Evolutionary conservation across 768 basidiomycete genomes (phyloP).

Genomic region (Pisolithus microcarpus): DNA sequence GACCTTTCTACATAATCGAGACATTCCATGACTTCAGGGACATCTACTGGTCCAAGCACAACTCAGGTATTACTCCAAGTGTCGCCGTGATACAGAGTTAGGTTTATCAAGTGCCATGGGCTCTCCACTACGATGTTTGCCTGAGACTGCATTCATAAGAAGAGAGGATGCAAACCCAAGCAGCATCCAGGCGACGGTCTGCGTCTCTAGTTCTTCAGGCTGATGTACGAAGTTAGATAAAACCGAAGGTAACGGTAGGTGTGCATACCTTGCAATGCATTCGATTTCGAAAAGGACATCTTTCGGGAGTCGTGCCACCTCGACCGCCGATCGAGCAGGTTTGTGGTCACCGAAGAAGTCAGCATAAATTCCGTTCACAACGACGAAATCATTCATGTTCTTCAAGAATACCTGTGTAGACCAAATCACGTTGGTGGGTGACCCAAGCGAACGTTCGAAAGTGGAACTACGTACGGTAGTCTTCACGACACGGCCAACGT

Average conservation of each 20-base stretch:
- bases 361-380: constrained; percentile 77
- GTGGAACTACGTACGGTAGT: constrained; percentile 63
- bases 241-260: not conserved
- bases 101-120: not conserved
- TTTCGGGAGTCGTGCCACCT: constrained; percentile 82
- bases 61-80: too few species aligned
- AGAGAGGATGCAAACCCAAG: not conserved
- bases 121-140: not conserved
- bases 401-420: constrained; percentile 76
- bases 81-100: not conserved
- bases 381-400: constrained; percentile 82
- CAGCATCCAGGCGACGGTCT: not conserved
- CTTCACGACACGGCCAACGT: constrained; percentile 78
- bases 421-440: not conserved
- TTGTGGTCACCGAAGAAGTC: constrained; percentile 85
- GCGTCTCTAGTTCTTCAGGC: constrained; percentile 12
- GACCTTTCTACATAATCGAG: too few species aligned
- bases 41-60: too few species aligned
- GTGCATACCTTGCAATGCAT: constrained; percentile 62
- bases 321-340: constrained; percentile 89
- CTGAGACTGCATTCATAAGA: not conserved
- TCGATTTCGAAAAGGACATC: constrained; percentile 93
- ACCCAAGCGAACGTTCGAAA: not conserved
- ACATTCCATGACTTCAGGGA: too few species aligned
- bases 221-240: constrained; percentile 1